phyloP scores from a whole-genome alignment of 257 asterid genomes.

The Echites panduratus region DNA sequence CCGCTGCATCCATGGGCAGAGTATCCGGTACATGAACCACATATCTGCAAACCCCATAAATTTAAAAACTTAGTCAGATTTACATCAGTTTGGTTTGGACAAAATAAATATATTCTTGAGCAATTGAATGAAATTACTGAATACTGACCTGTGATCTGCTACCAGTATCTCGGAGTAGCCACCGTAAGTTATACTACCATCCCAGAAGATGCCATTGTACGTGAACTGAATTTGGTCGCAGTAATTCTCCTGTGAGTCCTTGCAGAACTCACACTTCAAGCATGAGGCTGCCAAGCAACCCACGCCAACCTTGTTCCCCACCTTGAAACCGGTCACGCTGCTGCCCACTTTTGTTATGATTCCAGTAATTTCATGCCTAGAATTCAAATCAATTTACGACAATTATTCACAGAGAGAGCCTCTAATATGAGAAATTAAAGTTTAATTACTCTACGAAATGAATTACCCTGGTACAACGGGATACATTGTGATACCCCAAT shows the following conservation, averaged over 20 bases:
- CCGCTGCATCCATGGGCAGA: slow-evolving; percentile 80
- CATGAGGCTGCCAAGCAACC: slow-evolving; percentile 89
- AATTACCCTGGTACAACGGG: slow-evolving; percentile 10
- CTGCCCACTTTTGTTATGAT: slow-evolving; percentile 64
- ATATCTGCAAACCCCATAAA: slow-evolving; percentile 32
- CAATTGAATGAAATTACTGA: too few species aligned
- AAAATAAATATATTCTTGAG: too few species aligned
- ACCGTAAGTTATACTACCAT: slow-evolving; percentile 83
- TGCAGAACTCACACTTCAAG: slow-evolving; percentile 63
- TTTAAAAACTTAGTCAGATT: neutral
- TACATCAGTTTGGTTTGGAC: too few species aligned
- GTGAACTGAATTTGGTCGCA: slow-evolving; percentile 65
- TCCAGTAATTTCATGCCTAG: slow-evolving; percentile 85
- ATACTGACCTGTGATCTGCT: slow-evolving; percentile 45
- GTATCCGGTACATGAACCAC: slow-evolving; percentile 64
- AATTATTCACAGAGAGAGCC: too few species aligned
- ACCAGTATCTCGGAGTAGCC: slow-evolving; percentile 77
- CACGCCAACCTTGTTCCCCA: slow-evolving; percentile 73
- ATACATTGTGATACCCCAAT: slow-evolving; percentile 43
- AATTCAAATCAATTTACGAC: neutral
- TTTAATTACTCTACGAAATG: too few species aligned
- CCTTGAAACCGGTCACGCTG: slow-evolving; percentile 56
- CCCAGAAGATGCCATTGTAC: slow-evolving; percentile 85
- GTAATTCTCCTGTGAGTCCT: slow-evolving; percentile 61
- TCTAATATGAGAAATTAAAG: too few species aligned